Conservation (phyloP, 2,329 filamentous ascomycete genomes). For the Coniochaeta sp. region DNA sequence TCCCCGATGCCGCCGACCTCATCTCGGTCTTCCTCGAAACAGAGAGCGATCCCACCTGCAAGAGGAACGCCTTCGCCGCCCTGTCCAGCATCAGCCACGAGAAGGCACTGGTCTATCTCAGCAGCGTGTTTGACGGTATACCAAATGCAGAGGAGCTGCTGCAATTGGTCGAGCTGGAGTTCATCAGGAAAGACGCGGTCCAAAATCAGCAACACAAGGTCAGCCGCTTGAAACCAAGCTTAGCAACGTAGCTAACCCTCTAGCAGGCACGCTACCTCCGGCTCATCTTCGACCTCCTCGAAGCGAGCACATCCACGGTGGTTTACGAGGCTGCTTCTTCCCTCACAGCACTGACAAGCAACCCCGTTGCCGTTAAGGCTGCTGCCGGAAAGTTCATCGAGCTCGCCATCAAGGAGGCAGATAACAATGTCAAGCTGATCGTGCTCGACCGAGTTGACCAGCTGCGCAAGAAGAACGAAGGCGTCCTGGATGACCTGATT, state of each 20-base stretch:
- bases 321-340: constrained; percentile 97
- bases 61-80: constrained; percentile 93
- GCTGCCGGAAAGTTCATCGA: constrained; percentile 95
- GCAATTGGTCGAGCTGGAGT: constrained; percentile 90
- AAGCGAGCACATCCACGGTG: constrained; percentile 88
- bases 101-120: constrained; percentile 81
- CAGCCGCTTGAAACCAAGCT: constrained; percentile 13
- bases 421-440: constrained; percentile 99
- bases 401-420: constrained; percentile 91
- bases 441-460: constrained; percentile 85
- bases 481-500: constrained; percentile 82
- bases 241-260: constrained; percentile 16
- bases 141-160: constrained; percentile 90
- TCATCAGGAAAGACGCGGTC: constrained; percentile 95
- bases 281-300: constrained; percentile 92
- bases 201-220: constrained; percentile 93
- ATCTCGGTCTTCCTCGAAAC: constrained; percentile 82
- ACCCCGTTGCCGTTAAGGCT: constrained; percentile 95
- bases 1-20: constrained; percentile 91
- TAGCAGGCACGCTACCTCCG: constrained; percentile 76
- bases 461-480: constrained; percentile 65
- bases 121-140: constrained; percentile 84
- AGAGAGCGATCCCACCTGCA: constrained; percentile 92
- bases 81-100: constrained; percentile 88
- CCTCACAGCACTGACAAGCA: constrained; percentile 85